Conservation (phyloP, 139 green algal species). For the Marvania coccoides region DNA sequence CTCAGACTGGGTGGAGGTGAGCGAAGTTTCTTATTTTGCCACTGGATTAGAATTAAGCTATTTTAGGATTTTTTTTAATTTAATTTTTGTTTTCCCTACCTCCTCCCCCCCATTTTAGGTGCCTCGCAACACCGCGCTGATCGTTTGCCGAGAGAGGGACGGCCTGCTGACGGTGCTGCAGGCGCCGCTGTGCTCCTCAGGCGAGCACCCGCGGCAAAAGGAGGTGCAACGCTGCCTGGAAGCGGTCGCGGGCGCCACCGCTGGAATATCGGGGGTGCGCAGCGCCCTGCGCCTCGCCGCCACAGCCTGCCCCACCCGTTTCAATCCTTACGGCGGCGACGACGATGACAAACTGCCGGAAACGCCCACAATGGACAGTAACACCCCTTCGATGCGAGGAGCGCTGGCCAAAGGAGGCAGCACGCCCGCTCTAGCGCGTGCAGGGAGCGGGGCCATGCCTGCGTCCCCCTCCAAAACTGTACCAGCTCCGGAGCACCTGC, state of each 20-base stretch:
- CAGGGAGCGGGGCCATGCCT: too few relatives aligned
- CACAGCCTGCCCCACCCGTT: background rate
- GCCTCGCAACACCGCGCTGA: slow-evolving; percentile 70
- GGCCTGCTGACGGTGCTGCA: slow-evolving; percentile 73
- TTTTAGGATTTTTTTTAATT: too few relatives aligned
- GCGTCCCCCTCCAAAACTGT: too few relatives aligned
- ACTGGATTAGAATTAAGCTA: too few relatives aligned
- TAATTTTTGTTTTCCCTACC: background rate
- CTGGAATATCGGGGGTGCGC: background rate
- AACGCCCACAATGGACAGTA: too few relatives aligned
- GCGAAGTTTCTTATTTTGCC: too few relatives aligned
- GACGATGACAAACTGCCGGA: too few relatives aligned
- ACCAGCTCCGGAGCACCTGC: slow-evolving; percentile 33
- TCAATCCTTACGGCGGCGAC: background rate
- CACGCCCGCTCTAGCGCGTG: too few relatives aligned
- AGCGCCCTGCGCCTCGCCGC: background rate
- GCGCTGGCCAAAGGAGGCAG: too few relatives aligned
- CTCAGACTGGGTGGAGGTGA: slow-evolving; percentile 72
- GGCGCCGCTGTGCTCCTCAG: slow-evolving; percentile 26
- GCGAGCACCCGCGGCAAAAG: slow-evolving; percentile 30
- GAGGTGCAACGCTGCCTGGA: slow-evolving; percentile 61
- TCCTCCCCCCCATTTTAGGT: slow-evolving; percentile 27
- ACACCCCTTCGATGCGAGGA: too few relatives aligned
- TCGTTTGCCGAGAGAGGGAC: slow-evolving; percentile 70
- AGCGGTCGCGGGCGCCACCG: slow-evolving; percentile 4